Conservation (phyloP, 1,284 basidiomycete genomes). For the Fomes fomentarius region DNA sequence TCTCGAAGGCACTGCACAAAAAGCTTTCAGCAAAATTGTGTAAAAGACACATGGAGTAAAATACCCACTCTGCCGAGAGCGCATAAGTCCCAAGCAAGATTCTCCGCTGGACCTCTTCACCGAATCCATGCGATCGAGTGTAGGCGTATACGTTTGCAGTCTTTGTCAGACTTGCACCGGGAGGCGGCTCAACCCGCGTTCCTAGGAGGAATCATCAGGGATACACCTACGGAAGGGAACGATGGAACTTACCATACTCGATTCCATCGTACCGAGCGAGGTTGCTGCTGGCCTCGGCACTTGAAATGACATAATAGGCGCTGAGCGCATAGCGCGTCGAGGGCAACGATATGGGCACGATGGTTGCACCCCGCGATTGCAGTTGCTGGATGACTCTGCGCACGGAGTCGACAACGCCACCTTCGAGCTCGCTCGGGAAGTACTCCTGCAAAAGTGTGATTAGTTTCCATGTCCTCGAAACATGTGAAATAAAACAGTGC, state of each 20-base stretch:
- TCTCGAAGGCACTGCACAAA: conserved; percentile 83
- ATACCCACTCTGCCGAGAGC: conserved; percentile 83
- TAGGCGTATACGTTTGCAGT: conserved; percentile 57
- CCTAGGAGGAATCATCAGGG: conserved; percentile 42
- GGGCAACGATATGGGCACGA: conserved; percentile 81
- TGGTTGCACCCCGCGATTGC: conserved; percentile 61
- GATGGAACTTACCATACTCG: conserved; percentile 54
- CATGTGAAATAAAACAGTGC: conserved; percentile 28
- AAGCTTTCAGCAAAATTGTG: too few relatives aligned
- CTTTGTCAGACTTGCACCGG: conserved; percentile 46
- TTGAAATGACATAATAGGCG: conserved; percentile 95
- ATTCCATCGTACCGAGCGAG: conserved; percentile 91
- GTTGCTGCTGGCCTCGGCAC: conserved; percentile 94
- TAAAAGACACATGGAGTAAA: too few relatives aligned
- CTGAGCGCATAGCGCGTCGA: conserved; percentile 81
- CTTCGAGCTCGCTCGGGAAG: conserved; percentile 75
- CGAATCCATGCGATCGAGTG: conserved; percentile 74
- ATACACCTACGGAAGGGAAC: not conserved
- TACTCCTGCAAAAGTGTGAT: conserved; percentile 64
- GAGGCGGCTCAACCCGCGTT: conserved; percentile 45
- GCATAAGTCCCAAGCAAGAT: conserved; percentile 94
- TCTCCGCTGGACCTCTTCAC: conserved; percentile 84
- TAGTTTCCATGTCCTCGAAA: conserved; percentile 5
- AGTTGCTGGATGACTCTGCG: conserved; percentile 55
- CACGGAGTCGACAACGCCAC: conserved; percentile 50